phyloP scores from a whole-genome alignment of 73 alveolate genomes.

The Paramecium tetraurelia region DNA sequence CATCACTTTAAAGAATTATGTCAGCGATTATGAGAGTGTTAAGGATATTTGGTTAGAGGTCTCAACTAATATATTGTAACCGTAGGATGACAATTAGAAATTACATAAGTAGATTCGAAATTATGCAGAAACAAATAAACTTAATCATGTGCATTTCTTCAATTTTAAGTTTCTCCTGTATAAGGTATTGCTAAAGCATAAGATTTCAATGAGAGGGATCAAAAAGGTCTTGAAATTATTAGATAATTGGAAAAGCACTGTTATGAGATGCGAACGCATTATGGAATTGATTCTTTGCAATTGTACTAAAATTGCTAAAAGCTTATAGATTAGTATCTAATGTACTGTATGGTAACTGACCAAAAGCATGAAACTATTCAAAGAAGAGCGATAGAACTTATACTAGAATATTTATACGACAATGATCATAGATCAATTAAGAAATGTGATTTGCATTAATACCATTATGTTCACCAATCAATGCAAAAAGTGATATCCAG shows the following conservation, averaged over 20 bases:
- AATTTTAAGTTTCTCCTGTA: background rate
- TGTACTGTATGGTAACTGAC: background rate
- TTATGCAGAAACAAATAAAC: background rate
- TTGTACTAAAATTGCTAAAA: background rate
- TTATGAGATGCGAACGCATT: background rate
- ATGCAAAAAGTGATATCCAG: background rate
- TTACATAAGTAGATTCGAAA: background rate
- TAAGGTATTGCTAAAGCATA: background rate
- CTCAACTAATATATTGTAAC: background rate
- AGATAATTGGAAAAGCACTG: background rate
- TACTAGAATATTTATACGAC: background rate
- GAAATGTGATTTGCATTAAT: background rate
- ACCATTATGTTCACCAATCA: background rate
- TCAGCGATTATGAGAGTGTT: background rate
- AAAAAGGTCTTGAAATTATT: background rate
- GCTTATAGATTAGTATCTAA: constrained; percentile 4
- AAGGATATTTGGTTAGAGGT: background rate
- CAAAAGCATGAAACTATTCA: background rate
- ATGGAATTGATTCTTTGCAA: background rate
- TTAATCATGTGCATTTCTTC: constrained; percentile 11
- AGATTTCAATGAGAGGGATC: background rate
- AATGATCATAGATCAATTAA: background rate
- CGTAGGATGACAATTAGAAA: background rate
- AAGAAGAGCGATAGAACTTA: background rate
- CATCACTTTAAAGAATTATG: background rate